Evolutionary conservation across 2,329 filamentous ascomycete genomes (phyloP), one percentile per base, ranked within the genome.

Genomic region (Neofusicoccum parvum): DNA sequence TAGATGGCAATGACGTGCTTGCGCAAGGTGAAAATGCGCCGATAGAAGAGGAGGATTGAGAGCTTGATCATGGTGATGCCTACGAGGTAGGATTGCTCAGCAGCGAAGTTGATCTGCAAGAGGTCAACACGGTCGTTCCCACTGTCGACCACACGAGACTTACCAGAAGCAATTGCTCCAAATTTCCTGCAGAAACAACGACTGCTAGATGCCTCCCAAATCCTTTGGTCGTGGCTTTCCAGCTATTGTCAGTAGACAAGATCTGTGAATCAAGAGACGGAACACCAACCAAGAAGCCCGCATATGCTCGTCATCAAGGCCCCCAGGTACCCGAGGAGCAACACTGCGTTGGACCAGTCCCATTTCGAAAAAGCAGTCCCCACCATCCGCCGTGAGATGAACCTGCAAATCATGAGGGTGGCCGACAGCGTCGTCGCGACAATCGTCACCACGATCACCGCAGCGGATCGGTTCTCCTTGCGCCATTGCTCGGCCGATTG

Each of bases 41-140:
- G 72, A 66, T 74, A 74, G 39, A 74, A 69, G 27, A 75, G 62
- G 11, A 76, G 66, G 43, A 75, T 73, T 23, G 73, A 75, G 12
- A 70, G 67, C 48, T 75, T 76, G 67, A 71, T 67, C 20, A 72
- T 68, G n/a, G 71, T 70, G 6, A 74, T 68, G 6, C 70, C 70
- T 3, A 72, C 54, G 34, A 74, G 69, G 15, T 71, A 72, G 56
- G 74, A 67, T 45, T 72, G 68, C 66, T 75, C 72, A 7, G 72
- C 39, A 5, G 69, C 68, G 46, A 74, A 74, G 51, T 73, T 73
- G 11, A 72, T 72, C 71, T 74, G 37, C 7, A 20, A 20, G 17
- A 20, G 10, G 36, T 32, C 39, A 43, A 36, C n/a, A 9, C 9
- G 48, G 10, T 3, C 5, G 5, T 12, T n/a, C 23, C 46, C 3